These are phyloP conservation scores for Paramecium octaurelia DNA, from an alignment of 73 alveolate species.

Conservation along the genomic window DNA sequence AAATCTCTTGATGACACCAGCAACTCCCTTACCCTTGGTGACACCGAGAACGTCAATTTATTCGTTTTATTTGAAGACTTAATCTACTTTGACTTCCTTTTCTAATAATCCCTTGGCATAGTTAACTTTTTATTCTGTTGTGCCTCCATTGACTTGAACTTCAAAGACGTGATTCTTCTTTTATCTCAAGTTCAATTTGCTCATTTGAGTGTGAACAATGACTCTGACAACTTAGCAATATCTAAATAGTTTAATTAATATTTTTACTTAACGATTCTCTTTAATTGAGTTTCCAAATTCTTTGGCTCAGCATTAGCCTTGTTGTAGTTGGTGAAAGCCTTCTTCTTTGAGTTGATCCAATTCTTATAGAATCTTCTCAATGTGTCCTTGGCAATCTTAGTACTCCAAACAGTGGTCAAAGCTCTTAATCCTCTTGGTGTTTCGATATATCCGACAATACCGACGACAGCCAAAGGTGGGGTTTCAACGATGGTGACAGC, in stretches of 20 bases:
- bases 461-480: no score
- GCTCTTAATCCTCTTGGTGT: conserved; percentile 99
- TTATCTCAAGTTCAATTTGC: conserved; percentile 90
- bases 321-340: no score
- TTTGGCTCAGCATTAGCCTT: no score
- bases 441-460: no score
- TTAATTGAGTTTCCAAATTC: conserved; percentile 85
- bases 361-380: conserved; percentile 99
- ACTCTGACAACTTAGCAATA: conserved; percentile 99
- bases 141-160: conserved; percentile 99
- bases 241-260: conserved; percentile 58
- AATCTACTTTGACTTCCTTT: conserved; percentile 94
- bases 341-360: no score
- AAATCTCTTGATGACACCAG: conserved; percentile 99
- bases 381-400: conserved; percentile 96
- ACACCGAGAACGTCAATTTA: conserved; percentile 97
- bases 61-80: conserved; percentile 96
- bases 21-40: conserved; percentile 99
- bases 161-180: conserved; percentile 99
- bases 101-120: conserved; percentile 95
- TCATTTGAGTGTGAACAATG: conserved; percentile 97
- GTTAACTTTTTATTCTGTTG: conserved; percentile 89
- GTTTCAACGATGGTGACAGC: no score
- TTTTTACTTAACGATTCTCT: conserved; percentile 77
- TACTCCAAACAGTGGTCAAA: conserved; percentile 98